phyloP scores from a whole-genome alignment of 805 yeast species.

The Lachancea kluyveri region DNA sequence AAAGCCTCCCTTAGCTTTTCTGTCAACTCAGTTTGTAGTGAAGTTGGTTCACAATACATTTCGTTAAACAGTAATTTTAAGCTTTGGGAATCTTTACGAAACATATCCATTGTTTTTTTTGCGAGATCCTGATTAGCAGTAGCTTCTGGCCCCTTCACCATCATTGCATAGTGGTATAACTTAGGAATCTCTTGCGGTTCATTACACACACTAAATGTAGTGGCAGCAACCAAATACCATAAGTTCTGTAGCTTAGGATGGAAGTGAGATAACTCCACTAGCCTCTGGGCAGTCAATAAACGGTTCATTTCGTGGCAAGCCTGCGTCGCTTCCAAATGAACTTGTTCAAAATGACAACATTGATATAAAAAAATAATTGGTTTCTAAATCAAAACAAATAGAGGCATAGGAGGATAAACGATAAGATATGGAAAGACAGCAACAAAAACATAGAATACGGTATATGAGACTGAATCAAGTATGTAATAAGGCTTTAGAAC shows the following conservation, averaged over 20 bases:
- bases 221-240: constrained; percentile 80
- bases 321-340: too few species aligned
- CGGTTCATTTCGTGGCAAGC: too few species aligned
- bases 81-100: constrained; percentile 7
- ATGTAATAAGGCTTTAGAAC: constrained; percentile 47
- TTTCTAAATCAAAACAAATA: too few species aligned
- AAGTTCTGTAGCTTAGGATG: constrained; percentile 48
- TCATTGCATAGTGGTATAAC: constrained; percentile 63
- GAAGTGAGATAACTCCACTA: constrained; percentile 25
- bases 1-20: constrained; percentile 68
- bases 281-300: constrained; percentile 23
- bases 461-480: constrained; percentile 45
- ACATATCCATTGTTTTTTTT: constrained; percentile 15
- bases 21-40: constrained; percentile 32
- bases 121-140: constrained; percentile 22
- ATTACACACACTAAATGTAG: constrained; percentile 75
- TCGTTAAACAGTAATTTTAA: constrained; percentile 14
- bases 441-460: constrained; percentile 32
- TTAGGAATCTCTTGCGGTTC: constrained; percentile 75
- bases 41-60: constrained; percentile 13
- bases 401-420: too few species aligned
- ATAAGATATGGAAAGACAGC: too few species aligned
- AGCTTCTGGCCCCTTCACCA: constrained; percentile 16
- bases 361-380: too few species aligned
- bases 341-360: too few species aligned